A percentile compares a stretch with the other conserved stretches of the same genome.
phyloP scores from a whole-genome alignment of 345 rosid genomes.

The Eucalyptus sp. region DNA sequence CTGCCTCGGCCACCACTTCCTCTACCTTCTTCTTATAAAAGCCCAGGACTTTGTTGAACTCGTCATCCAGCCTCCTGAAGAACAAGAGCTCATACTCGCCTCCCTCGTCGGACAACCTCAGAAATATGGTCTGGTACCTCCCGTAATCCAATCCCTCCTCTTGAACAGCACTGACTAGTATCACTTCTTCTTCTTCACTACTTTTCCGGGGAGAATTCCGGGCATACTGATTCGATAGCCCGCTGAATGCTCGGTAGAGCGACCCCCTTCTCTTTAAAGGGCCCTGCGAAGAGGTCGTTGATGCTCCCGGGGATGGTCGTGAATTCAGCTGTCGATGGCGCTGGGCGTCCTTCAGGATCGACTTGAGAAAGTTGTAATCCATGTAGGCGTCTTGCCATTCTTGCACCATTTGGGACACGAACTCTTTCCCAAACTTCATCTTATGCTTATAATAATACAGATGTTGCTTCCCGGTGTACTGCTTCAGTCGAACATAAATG shows the following conservation, averaged over 20 bases:
- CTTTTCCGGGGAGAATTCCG: neutral
- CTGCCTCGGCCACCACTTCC: constrained; percentile 38
- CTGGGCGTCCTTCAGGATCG: constrained; percentile 16
- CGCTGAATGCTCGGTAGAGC: constrained; percentile 32
- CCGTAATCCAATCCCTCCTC: constrained; percentile 8
- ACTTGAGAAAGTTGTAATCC: constrained; percentile 48
- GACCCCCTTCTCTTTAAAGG: constrained; percentile 5
- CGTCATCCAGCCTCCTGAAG: constrained; percentile 48
- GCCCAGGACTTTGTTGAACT: constrained; percentile 45
- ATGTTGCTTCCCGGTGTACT: neutral
- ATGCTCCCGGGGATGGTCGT: neutral
- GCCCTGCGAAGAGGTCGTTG: constrained; percentile 5
- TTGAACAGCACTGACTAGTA: constrained; percentile 18
- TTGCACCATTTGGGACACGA: constrained; percentile 50
- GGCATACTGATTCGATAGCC: constrained; percentile 4
- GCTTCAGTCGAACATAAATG: neutral
- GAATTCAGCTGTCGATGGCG: neutral
- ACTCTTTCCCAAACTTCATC: constrained; percentile 60
- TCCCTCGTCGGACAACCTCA: constrained; percentile 23
- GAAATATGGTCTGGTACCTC: constrained; percentile 27
- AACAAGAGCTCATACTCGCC: constrained; percentile 31
- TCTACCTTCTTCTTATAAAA: constrained; percentile 48
- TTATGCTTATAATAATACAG: neutral
- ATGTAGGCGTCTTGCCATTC: constrained; percentile 67
- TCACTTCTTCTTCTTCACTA: constrained; percentile 46